A percentile compares a stretch with the other conserved stretches of the same genome.
Evolutionary conservation across 2,329 filamentous ascomycete genomes (phyloP).

Genomic region (Zymoseptoria passerinii): DNA sequence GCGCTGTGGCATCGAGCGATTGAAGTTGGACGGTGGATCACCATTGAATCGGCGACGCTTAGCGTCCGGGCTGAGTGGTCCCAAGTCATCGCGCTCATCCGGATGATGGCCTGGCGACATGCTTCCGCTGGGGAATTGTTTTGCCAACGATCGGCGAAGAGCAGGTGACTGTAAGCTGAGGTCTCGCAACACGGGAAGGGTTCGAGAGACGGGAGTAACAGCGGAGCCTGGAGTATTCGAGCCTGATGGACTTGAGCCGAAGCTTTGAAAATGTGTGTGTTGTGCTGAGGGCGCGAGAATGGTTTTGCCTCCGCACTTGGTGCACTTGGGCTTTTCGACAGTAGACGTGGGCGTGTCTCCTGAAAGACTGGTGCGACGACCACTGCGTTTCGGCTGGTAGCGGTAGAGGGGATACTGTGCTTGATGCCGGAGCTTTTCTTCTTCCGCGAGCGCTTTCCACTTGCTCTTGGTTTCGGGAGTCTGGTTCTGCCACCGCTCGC

Average conservation of each 20-base stretch:
- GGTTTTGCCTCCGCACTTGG: constrained; percentile 62
- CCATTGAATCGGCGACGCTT: constrained; percentile 57
- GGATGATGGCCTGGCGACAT: constrained; percentile 26
- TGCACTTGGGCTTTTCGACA: constrained; percentile 47
- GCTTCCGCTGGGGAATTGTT: constrained; percentile 20
- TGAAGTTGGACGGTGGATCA: constrained; percentile 29
- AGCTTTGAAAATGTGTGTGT: constrained; percentile 24
- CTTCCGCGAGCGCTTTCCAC: constrained; percentile 86
- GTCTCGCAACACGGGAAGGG: constrained; percentile 29
- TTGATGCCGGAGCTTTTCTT: constrained; percentile 85
- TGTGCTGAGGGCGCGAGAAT: constrained; percentile 56
- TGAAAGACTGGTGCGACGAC: constrained; percentile 36
- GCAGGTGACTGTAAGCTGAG: constrained; percentile 30
- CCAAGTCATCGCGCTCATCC: constrained; percentile 34
- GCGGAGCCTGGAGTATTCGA: constrained; percentile 25
- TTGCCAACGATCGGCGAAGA: constrained; percentile 15
- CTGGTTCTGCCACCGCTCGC: constrained; percentile 80
- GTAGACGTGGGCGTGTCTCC: constrained; percentile 23
- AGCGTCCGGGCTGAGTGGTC: constrained; percentile 45
- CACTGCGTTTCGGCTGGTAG: constrained; percentile 67
- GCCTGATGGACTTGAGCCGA: constrained; percentile 20
- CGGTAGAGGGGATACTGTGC: constrained; percentile 88
- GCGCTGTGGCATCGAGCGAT: constrained; percentile 28
- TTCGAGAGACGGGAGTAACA: constrained; percentile 29
- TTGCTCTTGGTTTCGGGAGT: constrained; percentile 64